Conservation (phyloP, 2,329 filamentous ascomycete species). For the Pestalotiopsis fici region DNA sequence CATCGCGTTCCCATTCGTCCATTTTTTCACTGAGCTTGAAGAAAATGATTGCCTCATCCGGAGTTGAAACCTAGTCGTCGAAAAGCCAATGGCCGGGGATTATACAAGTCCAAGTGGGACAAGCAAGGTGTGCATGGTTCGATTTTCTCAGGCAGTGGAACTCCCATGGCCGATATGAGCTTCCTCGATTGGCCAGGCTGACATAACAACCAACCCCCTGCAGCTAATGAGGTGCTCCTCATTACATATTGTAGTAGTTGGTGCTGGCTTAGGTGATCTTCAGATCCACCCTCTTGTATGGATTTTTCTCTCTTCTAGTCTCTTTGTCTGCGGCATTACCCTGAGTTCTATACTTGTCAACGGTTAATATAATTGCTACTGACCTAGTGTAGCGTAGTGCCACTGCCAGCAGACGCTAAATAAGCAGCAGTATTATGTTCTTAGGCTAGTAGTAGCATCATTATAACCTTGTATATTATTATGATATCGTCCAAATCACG, state of each 20-base stretch:
- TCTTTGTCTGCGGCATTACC: not conserved
- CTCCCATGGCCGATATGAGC: not conserved
- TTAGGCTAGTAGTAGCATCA: not conserved
- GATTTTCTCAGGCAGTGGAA: not conserved
- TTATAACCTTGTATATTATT: not conserved
- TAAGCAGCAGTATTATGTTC: not conserved
- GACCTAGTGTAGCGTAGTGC: not conserved
- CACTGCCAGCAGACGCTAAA: not conserved
- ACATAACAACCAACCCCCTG: not conserved
- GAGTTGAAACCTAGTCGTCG: not conserved
- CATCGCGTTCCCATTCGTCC: not conserved
- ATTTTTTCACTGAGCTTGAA: not conserved
- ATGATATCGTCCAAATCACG: not conserved
- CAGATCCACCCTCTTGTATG: not conserved
- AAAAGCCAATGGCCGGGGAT: not conserved
- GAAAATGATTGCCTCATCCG: not conserved
- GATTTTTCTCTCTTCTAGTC: not conserved
- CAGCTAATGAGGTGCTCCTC: not conserved
- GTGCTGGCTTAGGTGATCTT: not conserved
- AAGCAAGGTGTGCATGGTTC: not conserved
- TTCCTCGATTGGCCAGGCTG: not conserved
- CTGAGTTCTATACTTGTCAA: not conserved
- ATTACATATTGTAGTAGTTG: not conserved
- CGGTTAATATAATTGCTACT: not conserved
- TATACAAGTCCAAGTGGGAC: not conserved